Percentiles rank a stretch among this genome's conserved stretches.
phyloP scores from a whole-genome alignment of 2,329 filamentous ascomycete genomes.

The Lasiodiplodia sp. region DNA sequence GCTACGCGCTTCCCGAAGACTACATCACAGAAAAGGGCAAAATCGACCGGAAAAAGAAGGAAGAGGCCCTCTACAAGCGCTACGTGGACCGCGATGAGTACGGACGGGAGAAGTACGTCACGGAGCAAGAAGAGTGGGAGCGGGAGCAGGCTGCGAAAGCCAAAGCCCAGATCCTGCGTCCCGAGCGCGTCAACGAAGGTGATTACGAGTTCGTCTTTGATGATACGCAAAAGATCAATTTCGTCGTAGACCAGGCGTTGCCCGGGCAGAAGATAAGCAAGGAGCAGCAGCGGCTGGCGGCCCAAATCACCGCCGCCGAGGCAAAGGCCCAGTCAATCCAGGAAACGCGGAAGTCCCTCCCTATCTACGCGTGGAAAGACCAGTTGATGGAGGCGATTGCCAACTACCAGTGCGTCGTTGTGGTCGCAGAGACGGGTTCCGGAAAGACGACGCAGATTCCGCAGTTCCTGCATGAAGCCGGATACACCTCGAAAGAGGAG shows the following conservation, averaged over 20 bases:
- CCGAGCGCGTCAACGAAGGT: slow-evolving; percentile 77
- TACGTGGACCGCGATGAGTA: slow-evolving; percentile 88
- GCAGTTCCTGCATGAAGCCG: slow-evolving; percentile 91
- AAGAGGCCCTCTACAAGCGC: slow-evolving; percentile 87
- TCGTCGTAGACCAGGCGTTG: slow-evolving; percentile 76
- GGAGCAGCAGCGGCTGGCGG: slow-evolving; percentile 79
- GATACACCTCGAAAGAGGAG: slow-evolving; percentile 67
- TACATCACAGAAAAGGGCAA: slow-evolving; percentile 95
- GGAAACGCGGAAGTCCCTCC: slow-evolving; percentile 87
- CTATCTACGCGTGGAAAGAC: slow-evolving; percentile 87
- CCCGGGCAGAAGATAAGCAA: slow-evolving; percentile 78
- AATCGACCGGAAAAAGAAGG: slow-evolving; percentile 84
- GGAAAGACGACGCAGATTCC: slow-evolving; percentile 96
- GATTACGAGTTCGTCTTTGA: slow-evolving; percentile 96
- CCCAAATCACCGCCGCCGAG: slow-evolving; percentile 87
- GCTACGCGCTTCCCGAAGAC: slow-evolving; percentile 91
- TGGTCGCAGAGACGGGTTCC: slow-evolving; percentile 93
- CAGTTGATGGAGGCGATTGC: slow-evolving; percentile 86
- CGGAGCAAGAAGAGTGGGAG: slow-evolving; percentile 97
- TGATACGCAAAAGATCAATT: slow-evolving; percentile 85
- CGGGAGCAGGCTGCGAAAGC: slow-evolving; percentile 86
- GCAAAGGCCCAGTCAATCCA: slow-evolving; percentile 88
- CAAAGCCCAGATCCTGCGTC: slow-evolving; percentile 80
- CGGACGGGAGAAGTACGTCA: slow-evolving; percentile 87
- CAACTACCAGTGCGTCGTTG: slow-evolving; percentile 85